phyloP scores from a whole-genome alignment of 805 yeast species.

The Yarrowia alimentaria region DNA sequence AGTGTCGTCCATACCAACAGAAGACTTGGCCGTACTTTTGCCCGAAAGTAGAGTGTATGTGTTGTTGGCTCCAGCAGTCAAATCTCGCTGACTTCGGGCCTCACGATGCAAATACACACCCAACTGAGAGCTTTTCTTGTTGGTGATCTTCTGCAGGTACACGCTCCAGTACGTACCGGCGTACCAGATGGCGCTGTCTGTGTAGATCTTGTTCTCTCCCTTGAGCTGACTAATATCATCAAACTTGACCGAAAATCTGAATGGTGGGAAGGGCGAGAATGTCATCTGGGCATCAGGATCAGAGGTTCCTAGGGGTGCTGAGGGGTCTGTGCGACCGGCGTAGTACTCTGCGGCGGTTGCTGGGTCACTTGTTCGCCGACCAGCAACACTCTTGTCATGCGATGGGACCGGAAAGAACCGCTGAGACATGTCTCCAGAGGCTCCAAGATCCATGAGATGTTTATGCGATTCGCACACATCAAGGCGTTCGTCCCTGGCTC shows the following conservation, averaged over 20 bases:
- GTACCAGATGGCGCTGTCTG: slow-evolving; percentile 52
- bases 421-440: background rate
- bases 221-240: slow-evolving; percentile 47
- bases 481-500: slow-evolving; percentile 9
- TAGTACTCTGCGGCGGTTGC: slow-evolving; percentile 11
- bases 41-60: slow-evolving; percentile 4
- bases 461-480: slow-evolving; percentile 4
- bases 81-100: slow-evolving; percentile 36
- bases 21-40: slow-evolving; percentile 21
- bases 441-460: slow-evolving; percentile 10
- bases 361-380: slow-evolving; percentile 10
- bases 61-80: slow-evolving; percentile 4
- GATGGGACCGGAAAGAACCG: slow-evolving; percentile 10
- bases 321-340: slow-evolving; percentile 2
- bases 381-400: slow-evolving; percentile 23
- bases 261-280: slow-evolving; percentile 50
- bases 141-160: slow-evolving; percentile 52
- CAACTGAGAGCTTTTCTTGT: slow-evolving; percentile 48
- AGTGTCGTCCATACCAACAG: slow-evolving; percentile 12
- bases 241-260: slow-evolving; percentile 54
- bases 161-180: slow-evolving; percentile 63
- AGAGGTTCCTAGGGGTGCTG: slow-evolving; percentile 6
- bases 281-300: slow-evolving; percentile 16
- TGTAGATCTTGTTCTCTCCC: slow-evolving; percentile 50
- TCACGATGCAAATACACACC: slow-evolving; percentile 57